Base-by-base conservation (phyloP, 2,329 filamentous ascomycete species). In the Phoma sp. region DNA sequence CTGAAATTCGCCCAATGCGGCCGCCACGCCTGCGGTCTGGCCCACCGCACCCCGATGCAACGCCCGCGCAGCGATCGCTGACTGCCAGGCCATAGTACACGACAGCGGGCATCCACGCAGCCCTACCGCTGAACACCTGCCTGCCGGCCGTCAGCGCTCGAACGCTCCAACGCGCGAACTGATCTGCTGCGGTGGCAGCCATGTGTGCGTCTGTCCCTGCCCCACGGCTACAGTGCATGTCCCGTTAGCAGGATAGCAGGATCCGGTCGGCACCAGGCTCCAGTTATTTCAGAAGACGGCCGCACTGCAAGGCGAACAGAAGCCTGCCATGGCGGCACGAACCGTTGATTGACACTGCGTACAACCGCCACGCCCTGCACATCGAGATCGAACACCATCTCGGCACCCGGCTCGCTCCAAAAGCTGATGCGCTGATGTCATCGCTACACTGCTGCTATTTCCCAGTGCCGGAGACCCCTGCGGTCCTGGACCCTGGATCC, bases 261-360 rank as follows among this genome's bases (percentile, higher is more conserved):
- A 23, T 7, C 25, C 32, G 26, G 26, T 26, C 48, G 42, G 15
- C 34, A n/a, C 4, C 20, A 10, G 2, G 34, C 30, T 33, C 30
- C 30, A 33, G 15, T 5, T 10, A 3, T 33, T 33, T 12, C 6
- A 3, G n/a, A n/a, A n/a, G n/a, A 29, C 7, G 12, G 7, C 5
- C 28, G 7, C 12, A 17, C 15, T n/a, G 30, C 30, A 33, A 33
- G 30, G 30, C 15, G 30, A 11, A 33, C 30, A 33, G 30, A n/a
- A 33, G 30, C 15, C 17, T 33, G 30, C 15, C 15, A 17, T 12
- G 3, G 55, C 56, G 47, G 51, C 45, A 53, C 51, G 42, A 56
- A 50, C 48, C 51, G 57, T 43, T 34, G 45, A 38, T 50, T 34
- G 45, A 38, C 50, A 28, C 37, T 33, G 33, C 33, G 29, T 18